These are phyloP conservation scores for Paramecium sexaurelia DNA, from an alignment of 73 alveolate genomes.

Conservation along the genomic window DNA sequence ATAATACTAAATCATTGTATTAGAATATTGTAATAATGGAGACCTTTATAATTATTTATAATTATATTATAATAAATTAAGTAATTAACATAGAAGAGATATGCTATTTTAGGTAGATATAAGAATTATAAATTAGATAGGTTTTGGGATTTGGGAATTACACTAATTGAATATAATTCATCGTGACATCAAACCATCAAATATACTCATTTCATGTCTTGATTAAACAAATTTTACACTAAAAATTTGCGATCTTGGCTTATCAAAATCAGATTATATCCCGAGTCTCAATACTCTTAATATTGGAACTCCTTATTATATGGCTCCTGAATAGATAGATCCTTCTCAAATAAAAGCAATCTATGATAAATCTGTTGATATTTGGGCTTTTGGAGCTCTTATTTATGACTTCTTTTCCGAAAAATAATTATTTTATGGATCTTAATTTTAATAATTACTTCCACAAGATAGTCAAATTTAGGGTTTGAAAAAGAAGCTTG, in stretches of 20 bases:
- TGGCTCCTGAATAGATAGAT: slow-evolving; percentile 47
- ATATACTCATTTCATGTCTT: not conserved
- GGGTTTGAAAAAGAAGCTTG: not conserved
- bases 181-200: slow-evolving; percentile 69
- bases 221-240: not conserved
- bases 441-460: not conserved
- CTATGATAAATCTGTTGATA: slow-evolving; percentile 4
- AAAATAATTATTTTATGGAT: not conserved
- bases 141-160: not conserved
- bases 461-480: not conserved
- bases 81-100: not conserved
- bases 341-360: not conserved
- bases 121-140: not conserved
- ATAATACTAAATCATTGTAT: not conserved
- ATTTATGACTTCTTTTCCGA: slow-evolving; percentile 76
- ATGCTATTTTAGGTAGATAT: not conserved
- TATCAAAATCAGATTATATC: not conserved
- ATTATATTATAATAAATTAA: not conserved
- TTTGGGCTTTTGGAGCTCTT: slow-evolving; percentile 67
- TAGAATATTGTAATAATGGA: not conserved
- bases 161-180: slow-evolving; percentile 47
- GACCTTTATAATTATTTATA: not conserved
- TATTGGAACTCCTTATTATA: slow-evolving; percentile 50
- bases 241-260: slow-evolving; percentile 19
- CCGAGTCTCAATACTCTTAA: not conserved